Evolutionary conservation across 2,329 filamentous ascomycete genomes (phyloP), one percentile per base, ranked within the genome.

Genomic region (Acarospora socialis): DNA sequence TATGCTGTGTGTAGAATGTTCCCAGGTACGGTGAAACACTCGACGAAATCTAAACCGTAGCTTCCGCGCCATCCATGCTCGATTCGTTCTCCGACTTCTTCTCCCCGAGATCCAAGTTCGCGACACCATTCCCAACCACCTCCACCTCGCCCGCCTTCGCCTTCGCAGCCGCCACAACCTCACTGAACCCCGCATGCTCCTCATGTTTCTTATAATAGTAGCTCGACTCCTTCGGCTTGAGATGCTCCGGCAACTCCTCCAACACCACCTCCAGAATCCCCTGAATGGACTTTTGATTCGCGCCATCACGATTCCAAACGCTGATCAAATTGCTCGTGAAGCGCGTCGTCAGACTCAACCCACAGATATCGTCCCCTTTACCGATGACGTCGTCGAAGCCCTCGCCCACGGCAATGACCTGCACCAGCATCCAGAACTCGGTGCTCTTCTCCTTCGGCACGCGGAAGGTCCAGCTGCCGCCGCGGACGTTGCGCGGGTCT

Each of bases 401-500:
- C 63, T 92, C 82, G 20, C 82, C 82, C 39, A 90, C 81, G 20
- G 82, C 82, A 54, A 90, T 66, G 51, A 87, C 61, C 59, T 84
- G 73, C 39, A 93, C 67, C 51, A 77, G 74, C 46, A 76, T 84
- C 82, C 78, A 94, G 50, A 81, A 79, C 46, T 77, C 77, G 3
- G 73, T 70, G 3, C 65, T 67, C 4, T 70, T 67, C 39, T 65
- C 66, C 63, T 92, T 93, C 41, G 77, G 75, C 26, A 94, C 77
- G 30, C 86, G 76, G 57, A 95, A 92, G 14, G 83, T 92, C 83
- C 83, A 94, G 52, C 80, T 79, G 30, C 87, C 87, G 32, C 87
- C 87, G 39, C 75, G 68, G 37, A 78, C 65, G 57, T 94, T 94
- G 47, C 90, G 75, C 23, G 81, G 72, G 52, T 95, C 87, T 58